A percentile compares a stretch with the other conserved stretches of the same genome.
These are phyloP conservation scores for Infundibulicybe gibba DNA, from an alignment of 768 basidiomycete species.

Conservation along the genomic window DNA sequence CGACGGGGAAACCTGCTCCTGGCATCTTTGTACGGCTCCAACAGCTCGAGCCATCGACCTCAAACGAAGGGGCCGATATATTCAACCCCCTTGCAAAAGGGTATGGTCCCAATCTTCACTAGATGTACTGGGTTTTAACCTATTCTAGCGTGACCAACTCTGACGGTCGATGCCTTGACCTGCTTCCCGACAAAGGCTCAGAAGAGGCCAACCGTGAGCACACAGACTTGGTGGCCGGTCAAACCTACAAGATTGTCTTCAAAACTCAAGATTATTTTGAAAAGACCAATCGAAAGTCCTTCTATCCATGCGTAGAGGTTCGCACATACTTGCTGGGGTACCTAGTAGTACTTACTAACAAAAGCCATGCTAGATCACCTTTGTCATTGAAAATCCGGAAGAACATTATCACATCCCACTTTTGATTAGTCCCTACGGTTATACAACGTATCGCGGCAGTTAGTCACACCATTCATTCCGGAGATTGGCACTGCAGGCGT, in stretches of 20 bases:
- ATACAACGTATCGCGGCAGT: constrained; percentile 92
- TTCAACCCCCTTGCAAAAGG: constrained; percentile 58
- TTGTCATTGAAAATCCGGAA: constrained; percentile 62
- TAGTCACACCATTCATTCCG: constrained; percentile 21
- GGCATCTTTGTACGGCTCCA: constrained; percentile 67
- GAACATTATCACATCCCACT: constrained; percentile 92
- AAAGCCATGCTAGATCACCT: constrained; percentile 58
- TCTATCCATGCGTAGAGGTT: constrained; percentile 93
- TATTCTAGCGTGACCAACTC: constrained; percentile 61
- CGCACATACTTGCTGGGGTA: constrained; percentile 7
- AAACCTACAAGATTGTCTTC: constrained; percentile 82
- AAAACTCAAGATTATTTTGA: constrained; percentile 83
- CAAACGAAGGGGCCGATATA: constrained; percentile 30
- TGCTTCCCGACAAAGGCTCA: constrained; percentile 57
- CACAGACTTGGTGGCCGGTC: constrained; percentile 48
- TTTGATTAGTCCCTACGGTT: constrained; percentile 89
- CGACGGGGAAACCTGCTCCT: constrained; percentile 75
- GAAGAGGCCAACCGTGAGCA: constrained; percentile 36
- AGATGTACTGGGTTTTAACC: too few species aligned
- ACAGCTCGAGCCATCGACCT: constrained; percentile 30
- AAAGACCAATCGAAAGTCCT: constrained; percentile 54
- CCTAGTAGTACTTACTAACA: neutral
- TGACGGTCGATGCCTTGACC: constrained; percentile 79
- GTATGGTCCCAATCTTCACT: constrained; percentile 32
- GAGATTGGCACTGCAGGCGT: constrained; percentile 8